These are phyloP conservation scores for Apiospora hydei DNA, from an alignment of 2,329 filamentous ascomycete genomes.

Conservation along the genomic window DNA sequence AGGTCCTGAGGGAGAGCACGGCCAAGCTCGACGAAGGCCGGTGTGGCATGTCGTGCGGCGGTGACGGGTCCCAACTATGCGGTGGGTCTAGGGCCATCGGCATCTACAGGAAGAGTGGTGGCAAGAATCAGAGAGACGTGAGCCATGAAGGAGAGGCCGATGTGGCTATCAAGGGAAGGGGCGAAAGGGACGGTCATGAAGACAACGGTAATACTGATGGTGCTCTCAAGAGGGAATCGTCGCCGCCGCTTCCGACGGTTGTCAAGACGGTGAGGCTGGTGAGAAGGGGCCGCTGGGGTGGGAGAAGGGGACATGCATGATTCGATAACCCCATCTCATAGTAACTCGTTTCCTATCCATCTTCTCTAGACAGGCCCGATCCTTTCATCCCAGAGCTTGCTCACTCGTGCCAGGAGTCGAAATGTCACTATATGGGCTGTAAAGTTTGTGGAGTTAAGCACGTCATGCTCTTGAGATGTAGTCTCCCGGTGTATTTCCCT, in stretches of 20 bases:
- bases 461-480: no score
- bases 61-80: background rate
- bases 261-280: background rate
- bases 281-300: background rate
- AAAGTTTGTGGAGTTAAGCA: no score
- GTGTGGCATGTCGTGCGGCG: constrained; percentile 5
- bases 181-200: no score
- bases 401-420: background rate
- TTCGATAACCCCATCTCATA: background rate
- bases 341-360: background rate
- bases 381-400: background rate
- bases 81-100: background rate
- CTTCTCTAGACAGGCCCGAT: background rate
- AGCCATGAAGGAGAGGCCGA: background rate
- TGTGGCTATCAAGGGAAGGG: background rate
- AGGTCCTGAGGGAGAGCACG: background rate
- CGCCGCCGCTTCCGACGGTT: background rate
- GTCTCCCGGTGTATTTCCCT: background rate
- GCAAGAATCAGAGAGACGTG: background rate
- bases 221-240: background rate
- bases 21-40: constrained; percentile 9
- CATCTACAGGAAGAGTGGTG: background rate
- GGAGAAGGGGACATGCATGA: background rate
- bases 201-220: background rate
- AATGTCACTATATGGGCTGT: background rate